Evolutionary conservation across 1,284 basidiomycete species (phyloP), one percentile per base, ranked within the genome.

Genomic region (Ustilago vetiveriae): DNA sequence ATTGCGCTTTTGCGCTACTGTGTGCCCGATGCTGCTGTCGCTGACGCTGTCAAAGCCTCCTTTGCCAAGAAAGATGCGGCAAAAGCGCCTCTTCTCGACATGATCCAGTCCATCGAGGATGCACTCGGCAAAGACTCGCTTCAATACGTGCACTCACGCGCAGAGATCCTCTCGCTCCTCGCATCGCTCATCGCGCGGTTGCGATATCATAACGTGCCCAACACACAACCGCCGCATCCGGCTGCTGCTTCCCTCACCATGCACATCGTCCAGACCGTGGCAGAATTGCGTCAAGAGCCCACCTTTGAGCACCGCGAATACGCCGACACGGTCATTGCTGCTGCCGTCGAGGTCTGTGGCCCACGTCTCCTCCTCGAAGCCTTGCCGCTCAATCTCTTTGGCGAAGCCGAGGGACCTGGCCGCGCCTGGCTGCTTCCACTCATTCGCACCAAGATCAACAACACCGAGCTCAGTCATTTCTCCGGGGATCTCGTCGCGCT

Each of bases 381-480:
- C 11, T 85, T 98, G 29, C 96, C 96, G 1, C 85, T 98, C 45
- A 93, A 94, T 75, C 85, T 98, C 36, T 66, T 77, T 21, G 74
- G 76, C 33, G 76, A 78, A 16, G 44, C 69, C 3, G 57, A 58
- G 1, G 48, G 89, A 89, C 79, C 89, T 2, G 86, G 86, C 17
- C 89, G 92, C 40, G 96, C 95, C 2, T 97, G 92, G 85, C 86
- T 99, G 22, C 86, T 99, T 6, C 95, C 96, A 4, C 85, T 98
- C 51, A 88, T 99, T 54, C 84, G 90, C n/a, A 87, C 90, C 27
- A 87, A 83, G 36, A 85, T 85, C 86, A 76, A 94, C 89, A 87
- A 90, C 89, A 76, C 94, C 87, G 58, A 90, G 85, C 85, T 98
- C 37, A 83, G 84, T 0, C 94, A 95, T 84, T 99, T 98, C 79